A percentile compares a stretch with the other conserved stretches of the same genome.
These are phyloP conservation scores for Calvatia gigantea DNA, from an alignment of 768 basidiomycete genomes.

Conservation along the genomic window DNA sequence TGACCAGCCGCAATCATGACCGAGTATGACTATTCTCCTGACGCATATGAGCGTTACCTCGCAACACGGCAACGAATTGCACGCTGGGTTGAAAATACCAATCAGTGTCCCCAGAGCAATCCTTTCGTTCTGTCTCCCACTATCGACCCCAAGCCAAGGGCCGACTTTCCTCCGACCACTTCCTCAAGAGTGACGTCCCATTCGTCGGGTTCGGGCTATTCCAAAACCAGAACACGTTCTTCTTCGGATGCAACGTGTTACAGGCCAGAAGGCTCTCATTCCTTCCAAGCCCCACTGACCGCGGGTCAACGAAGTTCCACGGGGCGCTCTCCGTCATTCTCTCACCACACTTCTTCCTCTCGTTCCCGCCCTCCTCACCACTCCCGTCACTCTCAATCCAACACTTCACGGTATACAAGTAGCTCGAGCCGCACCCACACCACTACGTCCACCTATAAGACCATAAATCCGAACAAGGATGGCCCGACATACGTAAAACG, in stretches of 20 bases:
- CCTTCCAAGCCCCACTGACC: not conserved
- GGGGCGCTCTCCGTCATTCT: not conserved
- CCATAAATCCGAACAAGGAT: not conserved
- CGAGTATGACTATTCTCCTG: slow-evolving; percentile 15
- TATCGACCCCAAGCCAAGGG: not conserved
- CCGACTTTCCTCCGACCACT: not conserved
- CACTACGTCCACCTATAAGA: not conserved
- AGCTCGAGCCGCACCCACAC: not conserved
- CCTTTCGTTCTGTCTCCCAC: slow-evolving; percentile 9
- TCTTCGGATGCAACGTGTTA: not conserved
- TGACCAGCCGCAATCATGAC: slow-evolving; percentile 1
- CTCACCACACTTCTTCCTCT: not conserved
- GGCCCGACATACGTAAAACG: not conserved
- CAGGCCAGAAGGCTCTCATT: not conserved
- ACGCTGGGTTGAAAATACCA: slow-evolving; percentile 12
- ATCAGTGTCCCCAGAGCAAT: slow-evolving; percentile 4
- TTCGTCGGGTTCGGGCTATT: not conserved
- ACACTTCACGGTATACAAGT: not conserved
- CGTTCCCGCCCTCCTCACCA: not conserved
- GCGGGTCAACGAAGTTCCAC: not conserved
- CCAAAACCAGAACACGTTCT: not conserved
- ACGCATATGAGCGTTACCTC: slow-evolving; percentile 13
- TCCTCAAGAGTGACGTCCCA: not conserved
- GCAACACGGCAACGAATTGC: slow-evolving; percentile 14
- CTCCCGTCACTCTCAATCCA: slow-evolving; percentile 1